Conservation (phyloP, 2,329 filamentous ascomycete species). For the Dothideomycetes sp. region DNA sequence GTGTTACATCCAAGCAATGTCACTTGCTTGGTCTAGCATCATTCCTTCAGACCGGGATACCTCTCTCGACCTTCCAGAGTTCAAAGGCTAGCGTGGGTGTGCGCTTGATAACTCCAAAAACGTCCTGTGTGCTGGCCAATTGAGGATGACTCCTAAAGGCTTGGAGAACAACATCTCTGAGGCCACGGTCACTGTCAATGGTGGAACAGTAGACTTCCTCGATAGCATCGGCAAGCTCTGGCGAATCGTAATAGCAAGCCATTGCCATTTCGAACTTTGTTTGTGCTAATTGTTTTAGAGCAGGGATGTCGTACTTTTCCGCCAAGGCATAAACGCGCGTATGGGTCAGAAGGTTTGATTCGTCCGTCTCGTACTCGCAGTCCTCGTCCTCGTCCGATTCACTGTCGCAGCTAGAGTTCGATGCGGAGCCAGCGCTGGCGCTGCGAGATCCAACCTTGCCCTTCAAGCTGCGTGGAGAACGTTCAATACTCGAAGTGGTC, state of each 20-base stretch:
- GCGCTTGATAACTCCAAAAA: slow-evolving; percentile 36
- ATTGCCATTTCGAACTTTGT: slow-evolving; percentile 39
- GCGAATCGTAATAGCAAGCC: slow-evolving; percentile 34
- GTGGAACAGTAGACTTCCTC: slow-evolving; percentile 42
- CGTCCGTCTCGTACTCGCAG: slow-evolving; percentile 29
- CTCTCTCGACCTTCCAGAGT: slow-evolving; percentile 39
- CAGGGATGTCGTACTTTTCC: slow-evolving; percentile 42
- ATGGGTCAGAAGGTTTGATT: slow-evolving; percentile 37
- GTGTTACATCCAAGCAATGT: slow-evolving; percentile 1
- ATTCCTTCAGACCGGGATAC: slow-evolving; percentile 29
- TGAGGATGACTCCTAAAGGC: slow-evolving; percentile 38
- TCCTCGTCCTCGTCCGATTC: slow-evolving; percentile 27
- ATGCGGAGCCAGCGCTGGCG: background rate
- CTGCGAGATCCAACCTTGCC: slow-evolving; percentile 3
- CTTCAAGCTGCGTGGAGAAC: slow-evolving; percentile 8
- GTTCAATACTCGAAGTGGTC: slow-evolving; percentile 3
- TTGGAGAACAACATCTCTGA: slow-evolving; percentile 40
- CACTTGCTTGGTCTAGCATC: background rate
- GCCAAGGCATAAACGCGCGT: slow-evolving; percentile 42
- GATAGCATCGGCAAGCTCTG: slow-evolving; percentile 40
- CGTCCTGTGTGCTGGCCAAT: slow-evolving; percentile 36
- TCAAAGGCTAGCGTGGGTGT: slow-evolving; percentile 40
- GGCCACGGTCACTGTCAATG: slow-evolving; percentile 40
- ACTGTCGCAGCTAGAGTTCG: slow-evolving; percentile 22
- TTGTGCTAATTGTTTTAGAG: slow-evolving; percentile 37